Conservation (phyloP, 2,329 filamentous ascomycete genomes). For the Penicillium sp. region DNA sequence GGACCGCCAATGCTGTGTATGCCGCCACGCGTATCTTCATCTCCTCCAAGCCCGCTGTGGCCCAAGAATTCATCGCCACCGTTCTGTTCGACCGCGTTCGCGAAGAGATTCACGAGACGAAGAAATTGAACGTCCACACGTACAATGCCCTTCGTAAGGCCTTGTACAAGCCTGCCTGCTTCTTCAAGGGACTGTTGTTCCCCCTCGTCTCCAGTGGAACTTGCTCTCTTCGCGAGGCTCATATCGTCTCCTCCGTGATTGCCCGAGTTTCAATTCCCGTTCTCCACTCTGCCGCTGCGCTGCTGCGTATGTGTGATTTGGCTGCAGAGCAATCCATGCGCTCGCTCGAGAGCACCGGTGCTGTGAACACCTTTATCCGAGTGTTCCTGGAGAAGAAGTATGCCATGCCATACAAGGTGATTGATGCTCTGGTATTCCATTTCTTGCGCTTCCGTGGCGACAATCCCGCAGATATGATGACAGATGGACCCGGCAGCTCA, state of each 20-base stretch:
- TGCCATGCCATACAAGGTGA: slow-evolving; percentile 86
- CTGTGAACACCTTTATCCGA: slow-evolving; percentile 93
- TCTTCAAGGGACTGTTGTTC: slow-evolving; percentile 95
- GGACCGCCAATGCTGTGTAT: slow-evolving; percentile 76
- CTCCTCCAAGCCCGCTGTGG: slow-evolving; percentile 70
- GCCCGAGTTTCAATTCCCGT: slow-evolving; percentile 81
- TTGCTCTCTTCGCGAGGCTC: slow-evolving; percentile 87
- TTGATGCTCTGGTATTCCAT: slow-evolving; percentile 93
- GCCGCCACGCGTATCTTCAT: slow-evolving; percentile 91
- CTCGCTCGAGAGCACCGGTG: slow-evolving; percentile 77
- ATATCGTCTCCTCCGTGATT: slow-evolving; percentile 83
- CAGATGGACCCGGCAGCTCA: slow-evolving; percentile 44
- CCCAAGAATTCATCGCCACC: slow-evolving; percentile 78
- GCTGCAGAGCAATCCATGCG: slow-evolving; percentile 76
- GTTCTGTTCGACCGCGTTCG: slow-evolving; percentile 86
- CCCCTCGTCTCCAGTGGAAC: slow-evolving; percentile 77
- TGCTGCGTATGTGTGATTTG: slow-evolving; percentile 90
- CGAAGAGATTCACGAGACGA: slow-evolving; percentile 87
- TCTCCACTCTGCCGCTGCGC: slow-evolving; percentile 81
- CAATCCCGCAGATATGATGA: slow-evolving; percentile 51
- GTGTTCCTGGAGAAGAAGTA: slow-evolving; percentile 95
- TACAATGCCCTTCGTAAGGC: slow-evolving; percentile 91
- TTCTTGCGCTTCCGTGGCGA: slow-evolving; percentile 81
- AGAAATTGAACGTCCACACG: slow-evolving; percentile 91
- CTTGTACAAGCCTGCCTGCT: slow-evolving; percentile 88